Evolutionary conservation across 78 protist species (phyloP), one percentile per base, ranked within the genome.

Genomic region (Anaeramoeba ignava): DNA sequence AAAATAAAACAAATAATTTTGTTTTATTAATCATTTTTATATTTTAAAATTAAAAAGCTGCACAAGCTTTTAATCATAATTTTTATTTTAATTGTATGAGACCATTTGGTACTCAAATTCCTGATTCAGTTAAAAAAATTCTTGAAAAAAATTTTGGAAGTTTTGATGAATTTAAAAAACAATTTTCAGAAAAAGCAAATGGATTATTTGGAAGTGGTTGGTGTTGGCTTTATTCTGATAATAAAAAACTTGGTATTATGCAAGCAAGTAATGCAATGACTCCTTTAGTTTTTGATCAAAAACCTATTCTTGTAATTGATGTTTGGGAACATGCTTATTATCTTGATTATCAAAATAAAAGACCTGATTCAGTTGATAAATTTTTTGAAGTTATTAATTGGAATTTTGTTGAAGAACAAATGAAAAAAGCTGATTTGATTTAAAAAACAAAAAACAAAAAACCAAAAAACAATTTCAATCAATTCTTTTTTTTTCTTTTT

Each of bases 271-370:
- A 54, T 54, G 73, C 73, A 54, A 54, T 54, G 73, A 54, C 8
- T 17, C 73, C 73, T 27, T 27, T 54, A 8, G 36, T 17, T 27
- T 17, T 54, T 54, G 17, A 54, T 17, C 8, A 54, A 54, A 54
- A 54, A 54, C 73, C 73, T 54, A 27, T 54, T 27, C 73, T 54
- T 54, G 73, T 54, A 27, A 54, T 54, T 54, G 73, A 54, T 54
- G 73, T 54, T 17, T 54, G 73, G 73, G 73, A 54, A 54, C 73
- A 54, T 54, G 73, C 73, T 54, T 54, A 54, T 54, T 54, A 54
- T 54, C 17, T 54, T 8, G 73, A 54, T 54, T 54, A 54, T 17
- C 73, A 54, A 54, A 54, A 54, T 17, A 54, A 54, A 8, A 54
- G 73, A 54, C 36, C 36, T 17, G 73, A 17, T 27, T 54, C 73